These are phyloP conservation scores for Alternaria ventricosa DNA, from an alignment of 2,329 filamentous ascomycete genomes.

Conservation along the genomic window DNA sequence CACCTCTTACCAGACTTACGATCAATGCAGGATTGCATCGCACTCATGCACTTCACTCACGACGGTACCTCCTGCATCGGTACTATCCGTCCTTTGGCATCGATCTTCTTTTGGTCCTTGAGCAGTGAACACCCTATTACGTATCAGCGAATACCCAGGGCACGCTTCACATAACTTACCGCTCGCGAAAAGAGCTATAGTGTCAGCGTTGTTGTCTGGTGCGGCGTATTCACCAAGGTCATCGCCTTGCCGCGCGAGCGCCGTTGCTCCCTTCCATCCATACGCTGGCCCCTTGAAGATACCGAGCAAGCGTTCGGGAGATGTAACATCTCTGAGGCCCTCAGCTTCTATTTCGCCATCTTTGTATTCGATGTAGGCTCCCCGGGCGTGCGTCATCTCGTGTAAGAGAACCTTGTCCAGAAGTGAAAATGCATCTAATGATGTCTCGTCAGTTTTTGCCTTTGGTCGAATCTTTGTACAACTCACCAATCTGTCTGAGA, in stretches of 20 bases:
- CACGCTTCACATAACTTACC: background rate
- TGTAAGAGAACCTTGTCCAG: constrained; percentile 22
- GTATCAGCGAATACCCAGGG: background rate
- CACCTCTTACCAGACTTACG: too few relatives aligned
- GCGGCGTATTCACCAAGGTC: background rate
- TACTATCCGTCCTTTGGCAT: constrained; percentile 2
- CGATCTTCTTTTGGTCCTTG: background rate
- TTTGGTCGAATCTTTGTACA: background rate
- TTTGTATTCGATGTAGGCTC: background rate
- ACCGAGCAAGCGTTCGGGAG: background rate
- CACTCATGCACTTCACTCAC: too few relatives aligned
- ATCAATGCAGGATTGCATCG: too few relatives aligned
- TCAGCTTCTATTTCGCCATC: background rate
- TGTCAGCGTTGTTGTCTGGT: constrained; percentile 18
- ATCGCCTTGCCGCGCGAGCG: background rate
- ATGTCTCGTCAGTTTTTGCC: background rate
- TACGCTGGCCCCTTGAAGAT: background rate
- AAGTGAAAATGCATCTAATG: constrained; percentile 12
- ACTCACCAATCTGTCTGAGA: constrained; percentile 16
- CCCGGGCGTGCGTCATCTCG: constrained; percentile 20
- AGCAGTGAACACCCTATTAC: constrained; percentile 9
- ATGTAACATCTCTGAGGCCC: background rate
- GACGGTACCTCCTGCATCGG: background rate
- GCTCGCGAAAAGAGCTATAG: constrained; percentile 15
- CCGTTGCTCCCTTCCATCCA: constrained; percentile 9